Base-by-base conservation (phyloP, 257 asterid species). In the Solanum pennellii region DNA sequence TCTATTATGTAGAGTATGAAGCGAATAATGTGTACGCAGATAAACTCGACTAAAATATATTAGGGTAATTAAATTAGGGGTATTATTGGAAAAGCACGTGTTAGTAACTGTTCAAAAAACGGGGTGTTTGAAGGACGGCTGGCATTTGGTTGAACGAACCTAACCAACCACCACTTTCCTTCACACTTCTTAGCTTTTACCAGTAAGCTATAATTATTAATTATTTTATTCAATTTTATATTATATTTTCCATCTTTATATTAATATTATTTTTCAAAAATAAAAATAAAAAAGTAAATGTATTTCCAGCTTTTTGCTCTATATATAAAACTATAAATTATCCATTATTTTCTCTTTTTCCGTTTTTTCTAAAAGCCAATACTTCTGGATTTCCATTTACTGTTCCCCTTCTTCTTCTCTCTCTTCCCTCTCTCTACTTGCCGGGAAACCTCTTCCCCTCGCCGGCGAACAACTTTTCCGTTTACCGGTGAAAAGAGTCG, bases 121-220 rank as follows among this genome's bases (percentile, higher is more conserved):
- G 89, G 86, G 56, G 91, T 84, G 89, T 91, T 83, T 87, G 4
- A 87, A 42, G 56, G 92, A 86, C 92, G 90, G 93, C 92, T 76
- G 93, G 87, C 90, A 89, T 91, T 92, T 92, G 88, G 98, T 93
- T 93, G 94, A 93, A 95, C 98, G 91, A 93, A 93, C 94, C 94
- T 82, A 93, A 93, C 97, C 95, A 91, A 93, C 96, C 85, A 89
- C 94, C 92, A 72, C 91, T 86, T 92, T 91, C 93, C 94, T 90
- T 90, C 92, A 90, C 91, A 75, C 92, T 91, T 89, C 90, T 83
- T 88, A 82, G 80, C 87, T 76, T 87, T 89, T 87, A 83, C 90
- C 88, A 84, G 44, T 66, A 65, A 77, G 31, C 71, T 35, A 86
- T 56, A 56, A 86, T 47, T 86, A 41, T 47, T 20, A 42, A 44